Evolutionary conservation across 1,284 basidiomycete species (phyloP).

Genomic region (Sanguinoderma infundibulare): DNA sequence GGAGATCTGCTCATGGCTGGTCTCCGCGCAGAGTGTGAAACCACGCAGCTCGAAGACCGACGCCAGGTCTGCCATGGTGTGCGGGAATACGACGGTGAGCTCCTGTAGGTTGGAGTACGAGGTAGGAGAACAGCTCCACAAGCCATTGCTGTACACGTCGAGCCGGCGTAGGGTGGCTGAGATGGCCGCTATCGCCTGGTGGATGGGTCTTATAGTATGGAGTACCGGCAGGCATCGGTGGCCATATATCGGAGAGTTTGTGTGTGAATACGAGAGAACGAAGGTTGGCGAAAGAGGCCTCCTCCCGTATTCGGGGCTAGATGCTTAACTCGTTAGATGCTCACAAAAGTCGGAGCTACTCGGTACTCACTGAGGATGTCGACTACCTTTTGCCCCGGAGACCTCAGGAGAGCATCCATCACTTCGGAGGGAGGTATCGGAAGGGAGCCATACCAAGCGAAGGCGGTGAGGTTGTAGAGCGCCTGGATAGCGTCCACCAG

Average conservation of each 20-base stretch:
- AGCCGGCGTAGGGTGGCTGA: background rate
- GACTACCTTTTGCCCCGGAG: constrained; percentile 1
- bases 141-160: background rate
- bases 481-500: constrained; percentile 7
- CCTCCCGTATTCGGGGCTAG: background rate
- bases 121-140: background rate
- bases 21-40: background rate
- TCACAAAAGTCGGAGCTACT: too few relatives aligned
- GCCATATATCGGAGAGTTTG: background rate
- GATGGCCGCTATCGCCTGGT: background rate
- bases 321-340: background rate
- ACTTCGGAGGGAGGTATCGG: constrained; percentile 1
- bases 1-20: background rate
- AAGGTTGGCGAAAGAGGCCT: background rate
- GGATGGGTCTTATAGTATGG: background rate
- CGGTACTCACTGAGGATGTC: constrained; percentile 19
- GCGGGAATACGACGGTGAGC: background rate
- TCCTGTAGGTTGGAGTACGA: background rate
- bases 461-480: constrained; percentile 9
- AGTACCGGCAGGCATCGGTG: background rate
- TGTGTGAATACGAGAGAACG: background rate
- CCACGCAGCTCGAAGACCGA: background rate
- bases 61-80: background rate
- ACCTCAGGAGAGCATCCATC: constrained; percentile 9
- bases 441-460: constrained; percentile 16